A percentile compares a stretch with the other conserved stretches of the same genome.
phyloP scores from a whole-genome alignment of 2,329 filamentous ascomycete species.

The Fusarium haematococcum region DNA sequence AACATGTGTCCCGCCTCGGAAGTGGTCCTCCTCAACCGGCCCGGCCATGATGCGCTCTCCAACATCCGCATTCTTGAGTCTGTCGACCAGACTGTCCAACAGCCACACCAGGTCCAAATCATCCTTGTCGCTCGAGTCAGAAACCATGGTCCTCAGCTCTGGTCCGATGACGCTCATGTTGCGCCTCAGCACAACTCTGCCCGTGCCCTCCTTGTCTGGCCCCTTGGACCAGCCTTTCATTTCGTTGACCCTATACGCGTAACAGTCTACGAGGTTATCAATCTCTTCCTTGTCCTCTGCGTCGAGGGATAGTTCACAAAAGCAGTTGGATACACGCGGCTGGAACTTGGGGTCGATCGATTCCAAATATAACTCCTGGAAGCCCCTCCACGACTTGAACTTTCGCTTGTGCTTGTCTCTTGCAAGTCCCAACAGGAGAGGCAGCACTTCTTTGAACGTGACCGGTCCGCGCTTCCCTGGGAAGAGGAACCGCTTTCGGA shows the following conservation, averaged over 20 bases:
- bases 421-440: background rate
- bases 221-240: background rate
- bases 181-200: background rate
- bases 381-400: background rate
- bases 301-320: background rate
- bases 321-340: background rate
- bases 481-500: background rate
- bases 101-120: background rate
- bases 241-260: no score
- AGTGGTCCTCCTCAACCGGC: background rate
- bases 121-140: background rate
- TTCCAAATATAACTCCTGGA: background rate
- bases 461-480: background rate
- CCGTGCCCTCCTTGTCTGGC: accelerated
- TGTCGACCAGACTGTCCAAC: background rate
- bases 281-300: background rate
- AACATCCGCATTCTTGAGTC: background rate
- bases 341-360: background rate
- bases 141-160: background rate
- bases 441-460: background rate
- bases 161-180: background rate
- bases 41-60: background rate
- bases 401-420: background rate
- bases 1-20: accelerated
- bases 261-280: background rate